A percentile compares a stretch with the other conserved stretches of the same genome.
Evolutionary conservation across 75 land plant genomes (phyloP).

Genomic region (Gnetum montanum): DNA sequence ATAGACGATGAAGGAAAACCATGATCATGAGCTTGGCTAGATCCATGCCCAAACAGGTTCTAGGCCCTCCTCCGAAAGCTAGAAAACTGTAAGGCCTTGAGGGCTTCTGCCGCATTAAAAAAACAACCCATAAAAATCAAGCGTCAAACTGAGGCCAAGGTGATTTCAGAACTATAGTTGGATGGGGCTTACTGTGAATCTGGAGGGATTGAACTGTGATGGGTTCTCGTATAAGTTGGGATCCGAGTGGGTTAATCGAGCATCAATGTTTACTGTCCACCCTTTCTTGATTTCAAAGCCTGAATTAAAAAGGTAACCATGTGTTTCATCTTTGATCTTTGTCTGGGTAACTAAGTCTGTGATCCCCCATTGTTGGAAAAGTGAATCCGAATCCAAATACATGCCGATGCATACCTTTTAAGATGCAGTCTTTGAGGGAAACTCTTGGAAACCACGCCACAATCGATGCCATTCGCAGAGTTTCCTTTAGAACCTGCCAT

Average conservation of each 20-base stretch:
- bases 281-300: constrained; percentile 22
- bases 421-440: constrained; percentile 16
- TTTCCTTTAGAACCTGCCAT: constrained; percentile 31
- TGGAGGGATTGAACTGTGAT: constrained; percentile 26
- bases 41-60: constrained; percentile 34
- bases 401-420: constrained; percentile 11
- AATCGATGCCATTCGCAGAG: constrained; percentile 26
- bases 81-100: constrained; percentile 22
- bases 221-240: constrained; percentile 23
- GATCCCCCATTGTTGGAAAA: background rate
- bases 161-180: background rate
- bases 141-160: background rate
- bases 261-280: constrained; percentile 31
- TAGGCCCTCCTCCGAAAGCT: constrained; percentile 36
- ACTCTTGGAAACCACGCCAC: constrained; percentile 33
- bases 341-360: background rate
- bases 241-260: constrained; percentile 24
- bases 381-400: background rate
- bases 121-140: background rate
- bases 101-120: constrained; percentile 10
- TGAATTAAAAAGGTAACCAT: background rate
- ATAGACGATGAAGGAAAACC: constrained; percentile 25
- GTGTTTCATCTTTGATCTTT: background rate
- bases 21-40: constrained; percentile 34
- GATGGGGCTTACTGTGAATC: constrained; percentile 24